Conservation (phyloP, 306 rosid species). For the Hylodesmum podocarpum region DNA sequence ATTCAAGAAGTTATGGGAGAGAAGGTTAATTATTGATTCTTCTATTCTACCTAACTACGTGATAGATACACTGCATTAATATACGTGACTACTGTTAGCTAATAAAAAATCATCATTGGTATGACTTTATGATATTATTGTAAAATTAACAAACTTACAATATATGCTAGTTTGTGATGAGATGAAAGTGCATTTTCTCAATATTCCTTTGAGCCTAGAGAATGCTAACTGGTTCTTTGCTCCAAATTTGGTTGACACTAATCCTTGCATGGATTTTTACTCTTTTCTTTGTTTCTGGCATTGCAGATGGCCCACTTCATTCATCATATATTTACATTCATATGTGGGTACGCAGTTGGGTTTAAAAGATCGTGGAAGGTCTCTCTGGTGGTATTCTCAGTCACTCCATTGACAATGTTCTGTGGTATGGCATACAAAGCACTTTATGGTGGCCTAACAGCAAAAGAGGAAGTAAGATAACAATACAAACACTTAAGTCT, state of each 20-base stretch:
- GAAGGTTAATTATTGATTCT: slow-evolving; percentile 53
- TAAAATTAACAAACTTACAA: too few species aligned
- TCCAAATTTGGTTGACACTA: slow-evolving; percentile 6
- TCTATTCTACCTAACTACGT: not conserved
- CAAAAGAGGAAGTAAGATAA: slow-evolving; percentile 74
- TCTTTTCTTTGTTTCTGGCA: slow-evolving; percentile 1
- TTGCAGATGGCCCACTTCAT: slow-evolving; percentile 93
- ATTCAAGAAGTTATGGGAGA: slow-evolving; percentile 97
- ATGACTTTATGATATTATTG: too few species aligned
- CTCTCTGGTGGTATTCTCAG: slow-evolving; percentile 73
- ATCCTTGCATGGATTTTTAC: not conserved
- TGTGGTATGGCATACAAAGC: slow-evolving; percentile 87
- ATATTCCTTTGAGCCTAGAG: not conserved
- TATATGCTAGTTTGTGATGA: too few species aligned
- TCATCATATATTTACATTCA: slow-evolving; percentile 73
- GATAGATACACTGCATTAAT: not conserved
- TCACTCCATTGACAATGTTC: slow-evolving; percentile 80
- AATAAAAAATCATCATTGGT: too few species aligned
- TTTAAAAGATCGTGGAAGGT: slow-evolving; percentile 79
- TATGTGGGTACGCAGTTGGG: slow-evolving; percentile 81
- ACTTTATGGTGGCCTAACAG: slow-evolving; percentile 73
- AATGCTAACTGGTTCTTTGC: not conserved
- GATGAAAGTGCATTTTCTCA: too few species aligned
- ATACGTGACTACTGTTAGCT: too few species aligned
- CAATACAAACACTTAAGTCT: not conserved